Conservation (phyloP, 176 grass and related monocot genomes). For the Hordeum vulgare region MorexV3_pseudomolecules_assembly NC_058523.1:352313179-352313678, state of each 20-base stretch:
- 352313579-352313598: conserved; percentile 43
- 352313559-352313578: conserved; percentile 41
- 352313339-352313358: conserved; percentile 28
- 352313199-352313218: conserved; percentile 69
- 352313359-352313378: conserved; percentile 19
- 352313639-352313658: conserved; percentile 44
- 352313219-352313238: conserved; percentile 41
- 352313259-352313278: neutral
- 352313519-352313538: conserved; percentile 59
- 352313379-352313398: neutral
- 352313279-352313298: conserved; percentile 6
- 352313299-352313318: neutral
- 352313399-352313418: conserved; percentile 16
- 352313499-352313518: conserved; percentile 71
- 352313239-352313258: neutral
- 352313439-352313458: neutral
- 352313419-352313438: conserved; percentile 39
- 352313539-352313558: conserved; percentile 46
- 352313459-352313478: conserved; percentile 10
- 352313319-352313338: conserved; percentile 66
- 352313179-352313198: conserved; percentile 65
- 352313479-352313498: conserved; percentile 47
- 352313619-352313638: conserved; percentile 49
- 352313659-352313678: conserved; percentile 54
- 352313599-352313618: conserved; percentile 50